Evolutionary conservation across 495 filamentous ascomycete genomes (phyloP), one percentile per base, ranked within the genome.

Genomic region (Staphylotrichum tortipilum): DNA sequence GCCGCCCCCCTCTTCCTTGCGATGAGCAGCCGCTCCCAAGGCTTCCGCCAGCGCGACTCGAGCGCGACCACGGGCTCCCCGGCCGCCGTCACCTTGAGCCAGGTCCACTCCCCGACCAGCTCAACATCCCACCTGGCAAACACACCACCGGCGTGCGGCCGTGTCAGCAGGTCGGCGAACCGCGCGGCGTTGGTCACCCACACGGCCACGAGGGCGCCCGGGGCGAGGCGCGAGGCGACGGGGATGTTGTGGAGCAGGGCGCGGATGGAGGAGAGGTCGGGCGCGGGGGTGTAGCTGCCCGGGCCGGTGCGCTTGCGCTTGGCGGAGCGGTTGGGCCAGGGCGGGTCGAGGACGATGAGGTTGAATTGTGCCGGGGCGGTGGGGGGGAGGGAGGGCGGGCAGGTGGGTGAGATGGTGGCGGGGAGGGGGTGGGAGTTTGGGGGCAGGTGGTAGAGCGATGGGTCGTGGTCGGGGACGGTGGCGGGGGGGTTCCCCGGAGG

Each of bases 261-360:
- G 18, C 42, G 39, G 15, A 69, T 69, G 39, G 68, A 67, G 34
- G 63, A 55, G 12, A 68, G 55, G 28, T 63, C 60, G 8, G 68
- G 56, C 11, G 73, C 69, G n/a, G 78, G 82, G 1, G 61, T 53
- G 65, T 96, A 96, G 18, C 12, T 30, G 22, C 22, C 45, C 39
- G 18, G 17, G 43, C 50, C 34, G 37, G 7, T 7, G 42, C 68
- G 66, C 43, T 82, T 83, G 15, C 90, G 80, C 44, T 77, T 76
- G 9, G 83, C 92, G 19, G 89, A 95, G n/a, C 79, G 76, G 60
- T 95, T 96, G 2, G 88, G 84, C 91, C 91, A 98, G 3, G 92
- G 92, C 17, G 92, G 92, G 62, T 97, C 92, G 7, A 97, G 75
- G 21, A 95, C 65, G 39, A 96, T 78, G 31, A 95, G 70, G 61